Percentiles rank a stretch among this genome's conserved stretches.
These are phyloP conservation scores for Coemansia sp. DNA, from an alignment of 192 early-diverging fungal species.

Conservation along the genomic window DNA sequence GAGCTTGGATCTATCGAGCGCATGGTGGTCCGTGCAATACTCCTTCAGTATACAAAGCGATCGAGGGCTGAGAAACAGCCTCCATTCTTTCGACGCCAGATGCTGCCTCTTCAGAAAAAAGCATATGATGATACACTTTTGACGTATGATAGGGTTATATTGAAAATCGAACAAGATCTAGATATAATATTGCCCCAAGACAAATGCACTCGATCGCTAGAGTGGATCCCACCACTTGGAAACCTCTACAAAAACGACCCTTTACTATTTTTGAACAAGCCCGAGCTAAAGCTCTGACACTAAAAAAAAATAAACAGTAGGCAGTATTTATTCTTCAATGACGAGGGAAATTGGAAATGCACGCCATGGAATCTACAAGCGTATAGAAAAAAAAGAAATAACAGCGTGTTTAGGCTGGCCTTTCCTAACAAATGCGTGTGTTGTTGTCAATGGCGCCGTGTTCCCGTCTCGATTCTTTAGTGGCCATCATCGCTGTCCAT, in stretches of 20 bases:
- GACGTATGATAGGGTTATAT: constrained; percentile 26
- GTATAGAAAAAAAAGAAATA: background rate
- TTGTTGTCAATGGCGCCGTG: background rate
- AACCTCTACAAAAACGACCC: constrained; percentile 23
- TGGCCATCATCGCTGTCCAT: constrained; percentile 20
- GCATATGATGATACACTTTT: constrained; percentile 13
- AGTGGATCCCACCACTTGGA: constrained; percentile 43
- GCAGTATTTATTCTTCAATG: too few relatives aligned
- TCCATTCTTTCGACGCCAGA: constrained; percentile 13
- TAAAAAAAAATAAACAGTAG: background rate
- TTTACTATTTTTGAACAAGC: background rate
- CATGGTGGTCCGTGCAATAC: constrained; percentile 21
- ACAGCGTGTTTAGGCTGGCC: too few relatives aligned
- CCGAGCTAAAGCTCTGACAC: background rate
- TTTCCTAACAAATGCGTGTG: too few relatives aligned
- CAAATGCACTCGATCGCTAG: constrained; percentile 16
- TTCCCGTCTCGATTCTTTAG: background rate
- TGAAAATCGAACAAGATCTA: constrained; percentile 34
- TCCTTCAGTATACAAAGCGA: constrained; percentile 21
- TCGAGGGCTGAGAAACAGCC: constrained; percentile 19
- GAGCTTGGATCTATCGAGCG: constrained; percentile 49
- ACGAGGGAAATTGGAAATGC: too few relatives aligned
- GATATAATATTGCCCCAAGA: constrained; percentile 41
- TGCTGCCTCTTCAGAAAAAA: constrained; percentile 18
- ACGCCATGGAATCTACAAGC: background rate